Evolutionary conservation across 192 early-diverging fungal species (phyloP).

Genomic region (Blastocladiella britannica): DNA sequence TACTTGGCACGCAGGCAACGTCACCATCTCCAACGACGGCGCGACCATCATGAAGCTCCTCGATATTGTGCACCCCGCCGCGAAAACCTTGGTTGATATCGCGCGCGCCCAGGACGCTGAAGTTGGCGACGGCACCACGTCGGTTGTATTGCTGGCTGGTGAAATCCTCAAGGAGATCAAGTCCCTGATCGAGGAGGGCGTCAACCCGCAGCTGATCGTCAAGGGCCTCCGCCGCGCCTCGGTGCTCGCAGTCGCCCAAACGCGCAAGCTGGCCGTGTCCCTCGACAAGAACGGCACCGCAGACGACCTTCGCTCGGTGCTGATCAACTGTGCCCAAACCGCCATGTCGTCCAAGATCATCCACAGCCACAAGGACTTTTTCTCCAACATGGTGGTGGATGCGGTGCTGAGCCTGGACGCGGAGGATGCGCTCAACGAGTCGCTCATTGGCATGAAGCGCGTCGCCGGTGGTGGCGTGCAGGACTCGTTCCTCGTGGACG

Average conservation of each 20-base stretch:
- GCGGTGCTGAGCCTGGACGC: conserved; percentile 89
- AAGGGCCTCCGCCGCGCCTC: conserved; percentile 88
- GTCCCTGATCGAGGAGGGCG: conserved; percentile 81
- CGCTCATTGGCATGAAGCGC: conserved; percentile 96
- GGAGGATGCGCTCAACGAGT: conserved; percentile 72
- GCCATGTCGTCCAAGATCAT: conserved; percentile 98
- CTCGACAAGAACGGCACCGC: neutral
- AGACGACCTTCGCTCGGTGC: conserved; percentile 59
- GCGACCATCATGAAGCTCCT: conserved; percentile 95
- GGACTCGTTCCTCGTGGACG: conserved; percentile 85
- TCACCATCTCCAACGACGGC: conserved; percentile 97
- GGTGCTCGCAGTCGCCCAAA: conserved; percentile 20
- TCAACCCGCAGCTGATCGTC: conserved; percentile 82
- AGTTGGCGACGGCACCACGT: conserved; percentile 96
- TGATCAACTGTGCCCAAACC: conserved; percentile 91
- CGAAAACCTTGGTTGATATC: conserved; percentile 94
- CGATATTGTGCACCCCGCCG: conserved; percentile 96
- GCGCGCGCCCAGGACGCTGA: conserved; percentile 95
- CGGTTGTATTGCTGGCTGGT: conserved; percentile 87
- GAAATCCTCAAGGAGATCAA: conserved; percentile 92
- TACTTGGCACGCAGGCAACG: conserved; percentile 28
- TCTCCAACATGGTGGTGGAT: conserved; percentile 95
- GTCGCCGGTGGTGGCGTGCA: conserved; percentile 95
- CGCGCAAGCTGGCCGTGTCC: conserved; percentile 1
- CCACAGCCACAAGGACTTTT: conserved; percentile 89